Evolutionary conservation across 179 eudicot species (phyloP), one percentile per base, ranked within the genome.

Genomic region (Silene coronaria): DNA sequence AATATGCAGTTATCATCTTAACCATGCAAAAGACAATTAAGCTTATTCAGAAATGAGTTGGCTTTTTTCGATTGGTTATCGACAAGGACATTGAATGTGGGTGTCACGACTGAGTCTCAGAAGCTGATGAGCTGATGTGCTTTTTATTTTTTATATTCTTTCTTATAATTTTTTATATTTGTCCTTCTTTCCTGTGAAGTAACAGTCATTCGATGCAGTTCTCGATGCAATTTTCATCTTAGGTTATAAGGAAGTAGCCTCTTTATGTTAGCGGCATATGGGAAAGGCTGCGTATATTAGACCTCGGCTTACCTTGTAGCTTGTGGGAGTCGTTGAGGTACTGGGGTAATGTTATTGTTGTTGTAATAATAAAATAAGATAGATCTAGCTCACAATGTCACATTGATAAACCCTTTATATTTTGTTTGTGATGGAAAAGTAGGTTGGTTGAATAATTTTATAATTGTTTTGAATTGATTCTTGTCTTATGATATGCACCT

Each of bases 1-100:
- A 87, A 87, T 84, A 89, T 89, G 48, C 85, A 78, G 66, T 73
- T 80, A 32, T 82, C 70, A 51, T 17, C 73, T 28, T 48, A 32
- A 80, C 73, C 65, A 82, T 83, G 76, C 72, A 64, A 80, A 76
- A 76, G 80, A 77, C 82, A 82, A 66, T 70, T 65, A 75, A 80
- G 83, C 79, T 61, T 42, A 32, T 71, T 36, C 42, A 34, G 36
- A 72, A 36, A 76, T 81, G 87, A 82, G 82, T 30, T 88, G 93
- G 80, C 84, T 27, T 4, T 10, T 65, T 74, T 22, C 57, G 62
- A 82, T 86, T 87, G 85, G 88, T 60, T 34, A 2, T 48, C 6
- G 67, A 48, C 67, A 75, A 73, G 74, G 77, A 73, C 85, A 84
- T 77, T n/a, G 75, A 69, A 82, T 78, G 84, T 84, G 88, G 87